A percentile compares a stretch with the other conserved stretches of the same genome.
Conservation (phyloP, 495 filamentous ascomycete species). For the Hyaloscypha hepaticicola region DNA sequence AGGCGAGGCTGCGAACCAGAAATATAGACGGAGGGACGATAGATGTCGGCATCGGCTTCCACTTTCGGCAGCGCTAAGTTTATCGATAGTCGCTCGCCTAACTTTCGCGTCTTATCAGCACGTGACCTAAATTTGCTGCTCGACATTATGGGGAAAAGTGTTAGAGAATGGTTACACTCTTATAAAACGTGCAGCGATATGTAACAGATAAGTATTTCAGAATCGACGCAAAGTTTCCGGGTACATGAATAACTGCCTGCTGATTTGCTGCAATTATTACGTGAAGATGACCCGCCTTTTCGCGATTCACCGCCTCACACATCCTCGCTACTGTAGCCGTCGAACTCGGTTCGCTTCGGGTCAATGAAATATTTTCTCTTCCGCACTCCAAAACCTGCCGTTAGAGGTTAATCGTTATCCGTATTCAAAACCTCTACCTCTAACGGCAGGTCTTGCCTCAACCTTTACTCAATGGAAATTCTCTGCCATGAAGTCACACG, state of each 20-base stretch:
- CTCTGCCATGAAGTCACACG: slow-evolving; percentile 13
- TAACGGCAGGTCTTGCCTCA: slow-evolving; percentile 7
- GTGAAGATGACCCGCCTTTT: neutral
- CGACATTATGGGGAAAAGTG: too few relatives aligned
- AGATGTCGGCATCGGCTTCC: neutral
- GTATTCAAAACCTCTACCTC: neutral
- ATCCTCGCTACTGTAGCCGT: too few relatives aligned
- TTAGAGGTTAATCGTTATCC: neutral
- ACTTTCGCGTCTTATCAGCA: neutral
- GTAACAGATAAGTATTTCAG: neutral
- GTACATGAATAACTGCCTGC: neutral
- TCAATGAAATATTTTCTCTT: neutral
- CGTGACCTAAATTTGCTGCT: too few relatives aligned
- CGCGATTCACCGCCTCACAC: neutral
- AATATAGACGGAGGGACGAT: neutral
- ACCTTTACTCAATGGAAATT: slow-evolving; percentile 17
- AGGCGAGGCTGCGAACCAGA: neutral
- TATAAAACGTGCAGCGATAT: too few relatives aligned
- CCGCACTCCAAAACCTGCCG: slow-evolving; percentile 7
- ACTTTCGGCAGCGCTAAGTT: neutral
- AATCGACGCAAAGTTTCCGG: neutral
- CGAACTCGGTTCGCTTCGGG: neutral
- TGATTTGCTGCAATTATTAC: neutral
- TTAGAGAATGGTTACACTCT: too few relatives aligned
- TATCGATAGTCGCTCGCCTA: neutral